Conservation (phyloP, 2,329 filamentous ascomycete species). For the Venturia nashicola region DNA sequence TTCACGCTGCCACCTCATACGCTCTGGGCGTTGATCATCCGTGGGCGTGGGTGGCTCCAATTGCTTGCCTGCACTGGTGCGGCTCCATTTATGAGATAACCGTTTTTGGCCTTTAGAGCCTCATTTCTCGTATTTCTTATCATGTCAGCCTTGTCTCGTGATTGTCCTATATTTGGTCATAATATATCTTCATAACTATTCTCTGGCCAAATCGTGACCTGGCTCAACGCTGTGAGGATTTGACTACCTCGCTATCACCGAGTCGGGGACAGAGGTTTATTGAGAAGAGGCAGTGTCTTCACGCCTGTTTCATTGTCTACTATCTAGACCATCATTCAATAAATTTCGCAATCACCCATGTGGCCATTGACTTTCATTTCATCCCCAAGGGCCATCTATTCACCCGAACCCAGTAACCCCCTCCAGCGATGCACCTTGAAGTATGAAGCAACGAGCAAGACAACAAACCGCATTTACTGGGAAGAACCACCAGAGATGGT, state of each 20-base stretch:
- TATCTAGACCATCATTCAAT: neutral
- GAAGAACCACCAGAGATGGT: constrained; percentile 29
- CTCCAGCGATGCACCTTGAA: neutral
- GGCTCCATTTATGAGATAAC: no score
- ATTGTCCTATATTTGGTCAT: no score
- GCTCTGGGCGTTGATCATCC: neutral
- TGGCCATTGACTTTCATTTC: neutral
- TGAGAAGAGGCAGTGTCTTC: neutral
- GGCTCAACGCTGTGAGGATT: no score
- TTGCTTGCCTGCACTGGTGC: neutral
- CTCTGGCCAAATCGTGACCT: no score
- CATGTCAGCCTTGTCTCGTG: no score
- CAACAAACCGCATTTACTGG: constrained; percentile 16
- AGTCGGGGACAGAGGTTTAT: neutral
- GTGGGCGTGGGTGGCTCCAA: neutral
- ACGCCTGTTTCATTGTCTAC: neutral
- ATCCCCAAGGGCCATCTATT: neutral
- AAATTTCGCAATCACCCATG: neutral
- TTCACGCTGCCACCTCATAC: neutral
- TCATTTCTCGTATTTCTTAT: no score
- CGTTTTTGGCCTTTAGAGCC: no score
- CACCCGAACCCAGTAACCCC: neutral
- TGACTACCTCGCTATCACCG: no score
- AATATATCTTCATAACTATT: no score
- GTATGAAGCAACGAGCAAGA: neutral